Evolutionary conservation across 208 protist species (phyloP).

Genomic region (Leptomonas seymouri): DNA sequence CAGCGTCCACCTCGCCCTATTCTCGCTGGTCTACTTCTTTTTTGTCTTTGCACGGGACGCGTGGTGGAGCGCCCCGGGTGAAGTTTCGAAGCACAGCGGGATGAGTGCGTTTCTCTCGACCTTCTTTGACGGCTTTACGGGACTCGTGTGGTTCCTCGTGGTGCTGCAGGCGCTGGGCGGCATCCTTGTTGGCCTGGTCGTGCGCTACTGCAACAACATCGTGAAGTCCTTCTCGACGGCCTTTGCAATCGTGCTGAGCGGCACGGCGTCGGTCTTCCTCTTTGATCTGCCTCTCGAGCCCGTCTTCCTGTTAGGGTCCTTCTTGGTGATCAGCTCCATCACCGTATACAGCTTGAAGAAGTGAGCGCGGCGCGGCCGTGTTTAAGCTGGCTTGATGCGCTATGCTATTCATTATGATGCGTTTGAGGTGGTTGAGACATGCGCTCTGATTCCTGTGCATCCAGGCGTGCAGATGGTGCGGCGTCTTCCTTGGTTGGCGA

Average conservation of each 20-base stretch:
- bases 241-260: constrained; percentile 48
- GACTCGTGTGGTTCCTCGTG: constrained; percentile 56
- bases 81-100: neutral
- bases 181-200: constrained; percentile 63
- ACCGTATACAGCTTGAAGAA: constrained; percentile 37
- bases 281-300: constrained; percentile 30
- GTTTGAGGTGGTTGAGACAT: no score
- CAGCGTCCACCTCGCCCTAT: constrained; percentile 52
- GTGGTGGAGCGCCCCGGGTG: neutral
- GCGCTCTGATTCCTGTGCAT: no score
- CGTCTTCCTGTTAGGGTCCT: constrained; percentile 38
- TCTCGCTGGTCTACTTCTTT: constrained; percentile 39
- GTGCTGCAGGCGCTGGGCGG: constrained; percentile 60
- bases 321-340: constrained; percentile 34
- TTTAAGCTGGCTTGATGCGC: constrained; percentile 2
- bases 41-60: constrained; percentile 7
- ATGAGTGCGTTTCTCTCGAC: constrained; percentile 4
- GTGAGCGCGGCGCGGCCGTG: neutral
- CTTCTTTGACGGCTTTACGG: constrained; percentile 64
- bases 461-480: no score
- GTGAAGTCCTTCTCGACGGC: constrained; percentile 71
- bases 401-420: no score
- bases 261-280: constrained; percentile 41
- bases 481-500: no score
- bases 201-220: constrained; percentile 81